These are phyloP conservation scores for Pseudogymnoascus sp. DNA, from an alignment of 2,329 filamentous ascomycete species.

Conservation along the genomic window DNA sequence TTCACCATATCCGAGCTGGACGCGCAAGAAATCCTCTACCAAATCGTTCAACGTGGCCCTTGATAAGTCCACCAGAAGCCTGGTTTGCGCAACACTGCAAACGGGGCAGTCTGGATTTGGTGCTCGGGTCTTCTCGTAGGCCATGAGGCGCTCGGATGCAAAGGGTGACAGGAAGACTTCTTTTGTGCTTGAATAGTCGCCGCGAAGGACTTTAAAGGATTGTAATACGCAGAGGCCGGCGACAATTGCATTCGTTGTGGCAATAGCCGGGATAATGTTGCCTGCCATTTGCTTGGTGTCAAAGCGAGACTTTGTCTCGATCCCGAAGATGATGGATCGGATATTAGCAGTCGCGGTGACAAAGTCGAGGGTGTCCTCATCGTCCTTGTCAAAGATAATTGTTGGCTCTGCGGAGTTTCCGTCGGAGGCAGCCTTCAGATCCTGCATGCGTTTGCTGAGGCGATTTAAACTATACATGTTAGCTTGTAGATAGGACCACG, in stretches of 20 bases:
- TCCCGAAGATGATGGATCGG: constrained; percentile 79
- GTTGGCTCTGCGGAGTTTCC: constrained; percentile 49
- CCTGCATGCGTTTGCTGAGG: constrained; percentile 64
- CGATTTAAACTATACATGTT: constrained; percentile 51
- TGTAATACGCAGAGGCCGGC: constrained; percentile 88
- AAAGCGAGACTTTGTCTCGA: constrained; percentile 82
- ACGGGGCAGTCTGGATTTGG: constrained; percentile 80
- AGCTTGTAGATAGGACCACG: constrained; percentile 2
- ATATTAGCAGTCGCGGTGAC: constrained; percentile 87
- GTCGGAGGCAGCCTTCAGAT: constrained; percentile 45
- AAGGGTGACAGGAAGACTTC: constrained; percentile 79
- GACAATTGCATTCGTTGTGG: constrained; percentile 94
- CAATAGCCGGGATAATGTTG: constrained; percentile 97
- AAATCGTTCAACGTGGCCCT: constrained; percentile 71
- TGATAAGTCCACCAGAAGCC: constrained; percentile 59
- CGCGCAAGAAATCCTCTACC: constrained; percentile 64
- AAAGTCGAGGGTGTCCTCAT: constrained; percentile 89
- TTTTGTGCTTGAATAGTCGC: constrained; percentile 62
- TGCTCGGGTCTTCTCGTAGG: constrained; percentile 45
- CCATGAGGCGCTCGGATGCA: constrained; percentile 49
- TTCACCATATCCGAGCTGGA: constrained; percentile 67
- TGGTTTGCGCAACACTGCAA: constrained; percentile 66
- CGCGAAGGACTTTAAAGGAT: constrained; percentile 79
- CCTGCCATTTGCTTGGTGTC: constrained; percentile 99
- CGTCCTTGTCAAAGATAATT: constrained; percentile 93